Conservation (phyloP, 169 alveolate species). For the Plasmodium yoelii region DNA sequence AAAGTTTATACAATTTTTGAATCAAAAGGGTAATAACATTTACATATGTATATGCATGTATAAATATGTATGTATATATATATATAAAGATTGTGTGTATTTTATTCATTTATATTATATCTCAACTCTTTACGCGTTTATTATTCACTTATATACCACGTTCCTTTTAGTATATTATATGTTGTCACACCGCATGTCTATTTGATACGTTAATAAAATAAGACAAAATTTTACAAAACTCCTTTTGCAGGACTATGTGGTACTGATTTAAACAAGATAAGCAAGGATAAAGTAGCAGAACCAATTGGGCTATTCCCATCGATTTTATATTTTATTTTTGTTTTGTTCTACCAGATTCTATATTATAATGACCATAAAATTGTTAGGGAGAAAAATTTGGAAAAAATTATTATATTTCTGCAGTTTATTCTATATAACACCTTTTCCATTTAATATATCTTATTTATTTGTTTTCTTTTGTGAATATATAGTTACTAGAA, state of each 20-base stretch:
- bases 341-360: constrained; percentile 85
- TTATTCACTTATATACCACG: too few species aligned
- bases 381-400: constrained; percentile 61
- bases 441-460: constrained; percentile 4
- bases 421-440: constrained; percentile 15
- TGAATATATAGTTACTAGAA: constrained; percentile 79
- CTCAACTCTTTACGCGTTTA: too few species aligned
- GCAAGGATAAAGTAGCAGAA: constrained; percentile 86
- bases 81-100: neutral
- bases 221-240: neutral
- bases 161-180: too few species aligned
- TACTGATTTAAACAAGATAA: constrained; percentile 75
- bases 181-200: too few species aligned
- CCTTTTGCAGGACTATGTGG: constrained; percentile 75
- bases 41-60: neutral
- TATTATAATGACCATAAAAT: constrained; percentile 79
- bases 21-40: constrained; percentile 47
- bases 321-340: constrained; percentile 85
- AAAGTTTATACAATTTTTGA: constrained; percentile 44
- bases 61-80: neutral
- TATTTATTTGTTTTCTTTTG: constrained; percentile 1
- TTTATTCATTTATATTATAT: too few species aligned
- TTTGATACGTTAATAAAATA: too few species aligned
- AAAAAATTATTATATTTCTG: neutral
- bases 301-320: constrained; percentile 93